Percentiles rank a stretch among this genome's conserved stretches.
phyloP scores from a whole-genome alignment of 352 stramenopile genomes.

The Pythium rishiriense region DNA sequence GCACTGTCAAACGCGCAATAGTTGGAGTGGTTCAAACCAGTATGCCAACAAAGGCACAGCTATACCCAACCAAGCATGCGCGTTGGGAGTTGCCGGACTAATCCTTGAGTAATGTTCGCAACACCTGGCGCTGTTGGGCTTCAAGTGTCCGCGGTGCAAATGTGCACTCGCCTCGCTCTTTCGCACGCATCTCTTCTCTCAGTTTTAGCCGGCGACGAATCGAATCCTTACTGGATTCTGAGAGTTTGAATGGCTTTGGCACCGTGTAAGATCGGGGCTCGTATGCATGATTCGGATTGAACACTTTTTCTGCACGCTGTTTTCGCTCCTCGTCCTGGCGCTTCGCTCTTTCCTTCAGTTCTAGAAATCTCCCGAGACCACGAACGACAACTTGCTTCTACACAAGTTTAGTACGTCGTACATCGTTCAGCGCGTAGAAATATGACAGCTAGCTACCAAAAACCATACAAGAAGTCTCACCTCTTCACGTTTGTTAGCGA shows the following conservation, averaged over 20 bases:
- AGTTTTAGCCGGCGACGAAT: conserved; percentile 46
- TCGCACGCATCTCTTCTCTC: conserved; percentile 48
- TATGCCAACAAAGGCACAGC: too few relatives aligned
- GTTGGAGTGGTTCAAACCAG: too few relatives aligned
- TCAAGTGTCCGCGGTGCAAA: conserved; percentile 62
- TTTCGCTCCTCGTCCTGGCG: conserved; percentile 64
- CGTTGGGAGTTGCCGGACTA: too few relatives aligned
- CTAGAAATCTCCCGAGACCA: conserved; percentile 75
- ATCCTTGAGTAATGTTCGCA: conserved; percentile 26
- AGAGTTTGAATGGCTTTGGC: conserved; percentile 75
- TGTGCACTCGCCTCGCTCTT: conserved; percentile 60
- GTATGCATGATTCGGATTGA: conserved; percentile 53
- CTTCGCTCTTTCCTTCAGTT: conserved; percentile 70
- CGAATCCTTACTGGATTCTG: conserved; percentile 52
- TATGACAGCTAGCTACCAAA: too few relatives aligned
- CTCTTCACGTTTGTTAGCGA: conserved; percentile 1
- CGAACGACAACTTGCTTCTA: conserved; percentile 67
- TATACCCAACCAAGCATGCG: too few relatives aligned
- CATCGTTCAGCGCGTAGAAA: too few relatives aligned
- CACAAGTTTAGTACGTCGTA: too few relatives aligned
- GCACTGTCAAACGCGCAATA: too few relatives aligned
- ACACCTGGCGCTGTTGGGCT: conserved; percentile 46
- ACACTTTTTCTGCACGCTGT: conserved; percentile 63
- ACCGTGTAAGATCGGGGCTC: conserved; percentile 76
- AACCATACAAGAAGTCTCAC: conserved; percentile 5